phyloP scores from a whole-genome alignment of 352 stramenopile genomes.

The Globisporangium radiosum region DNA sequence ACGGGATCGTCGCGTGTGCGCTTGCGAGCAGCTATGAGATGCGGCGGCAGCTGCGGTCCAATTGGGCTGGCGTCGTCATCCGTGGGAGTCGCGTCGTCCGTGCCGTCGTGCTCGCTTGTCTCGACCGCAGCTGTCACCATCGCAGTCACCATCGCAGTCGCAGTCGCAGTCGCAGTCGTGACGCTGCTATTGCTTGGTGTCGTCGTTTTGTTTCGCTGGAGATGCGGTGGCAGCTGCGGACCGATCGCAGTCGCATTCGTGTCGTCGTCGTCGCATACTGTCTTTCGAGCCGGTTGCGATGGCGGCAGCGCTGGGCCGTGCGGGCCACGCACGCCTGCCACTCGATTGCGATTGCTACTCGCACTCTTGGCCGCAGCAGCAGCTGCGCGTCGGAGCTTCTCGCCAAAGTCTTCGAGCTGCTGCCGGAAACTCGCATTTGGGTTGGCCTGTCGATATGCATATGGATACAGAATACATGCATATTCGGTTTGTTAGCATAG shows the following conservation, averaged over 20 bases:
- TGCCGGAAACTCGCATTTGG: slow-evolving; percentile 66
- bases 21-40: background rate
- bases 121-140: too few species aligned
- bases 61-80: background rate
- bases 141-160: background rate
- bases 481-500: too few species aligned
- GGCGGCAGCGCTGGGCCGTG: slow-evolving; percentile 8
- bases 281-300: background rate
- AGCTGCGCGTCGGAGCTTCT: slow-evolving; percentile 27
- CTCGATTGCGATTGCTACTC: background rate
- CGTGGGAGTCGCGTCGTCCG: too few species aligned
- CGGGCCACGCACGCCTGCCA: slow-evolving; percentile 6
- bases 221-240: slow-evolving; percentile 41
- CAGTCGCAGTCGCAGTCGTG: background rate
- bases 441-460: slow-evolving; percentile 23
- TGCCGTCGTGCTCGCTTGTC: too few species aligned
- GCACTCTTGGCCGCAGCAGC: slow-evolving; percentile 5
- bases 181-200: background rate
- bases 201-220: slow-evolving; percentile 7
- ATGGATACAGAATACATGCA: background rate
- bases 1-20: background rate
- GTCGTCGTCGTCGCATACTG: background rate
- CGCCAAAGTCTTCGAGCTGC: slow-evolving; percentile 54
- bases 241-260: slow-evolving; percentile 28
- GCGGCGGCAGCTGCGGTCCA: background rate